These are phyloP conservation scores for Collybiopsis confluens DNA, from an alignment of 768 basidiomycete genomes.

Conservation along the genomic window DNA sequence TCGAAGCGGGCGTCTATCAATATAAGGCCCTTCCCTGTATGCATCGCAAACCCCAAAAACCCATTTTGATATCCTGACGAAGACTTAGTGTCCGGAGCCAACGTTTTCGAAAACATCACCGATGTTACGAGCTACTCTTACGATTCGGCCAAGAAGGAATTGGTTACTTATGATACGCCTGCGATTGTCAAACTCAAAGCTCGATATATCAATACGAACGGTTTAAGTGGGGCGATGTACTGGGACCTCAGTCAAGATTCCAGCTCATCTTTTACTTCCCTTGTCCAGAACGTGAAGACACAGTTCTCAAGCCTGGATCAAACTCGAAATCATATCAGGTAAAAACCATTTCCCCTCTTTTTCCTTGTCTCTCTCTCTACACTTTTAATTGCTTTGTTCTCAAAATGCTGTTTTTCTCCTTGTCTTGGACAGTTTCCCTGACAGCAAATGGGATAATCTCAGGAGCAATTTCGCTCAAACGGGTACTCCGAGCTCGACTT, in stretches of 20 bases:
- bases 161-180: conserved; percentile 77
- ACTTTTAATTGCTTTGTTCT: too few relatives aligned
- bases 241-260: conserved; percentile 58
- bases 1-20: conserved; percentile 70
- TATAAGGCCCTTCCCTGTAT: conserved; percentile 65
- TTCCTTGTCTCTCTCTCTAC: conserved; percentile 8
- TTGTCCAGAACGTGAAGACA: conserved; percentile 45
- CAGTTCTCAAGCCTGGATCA: conserved; percentile 53
- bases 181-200: conserved; percentile 63
- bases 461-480: conserved; percentile 44
- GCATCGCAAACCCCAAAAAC: conserved; percentile 13
- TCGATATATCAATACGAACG: conserved; percentile 56
- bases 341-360: conserved; percentile 16
- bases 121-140: conserved; percentile 80
- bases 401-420: too few relatives aligned
- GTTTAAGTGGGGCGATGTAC: conserved; percentile 69
- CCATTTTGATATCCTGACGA: not conserved
- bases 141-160: conserved; percentile 57
- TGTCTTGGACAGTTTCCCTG: conserved; percentile 63
- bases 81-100: conserved; percentile 41
- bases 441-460: conserved; percentile 71
- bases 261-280: conserved; percentile 34
- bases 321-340: conserved; percentile 64
- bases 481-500: conserved; percentile 10
- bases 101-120: conserved; percentile 60